Evolutionary conservation across 306 rosid species (phyloP).

Genomic region (Purshia tridentata): DNA sequence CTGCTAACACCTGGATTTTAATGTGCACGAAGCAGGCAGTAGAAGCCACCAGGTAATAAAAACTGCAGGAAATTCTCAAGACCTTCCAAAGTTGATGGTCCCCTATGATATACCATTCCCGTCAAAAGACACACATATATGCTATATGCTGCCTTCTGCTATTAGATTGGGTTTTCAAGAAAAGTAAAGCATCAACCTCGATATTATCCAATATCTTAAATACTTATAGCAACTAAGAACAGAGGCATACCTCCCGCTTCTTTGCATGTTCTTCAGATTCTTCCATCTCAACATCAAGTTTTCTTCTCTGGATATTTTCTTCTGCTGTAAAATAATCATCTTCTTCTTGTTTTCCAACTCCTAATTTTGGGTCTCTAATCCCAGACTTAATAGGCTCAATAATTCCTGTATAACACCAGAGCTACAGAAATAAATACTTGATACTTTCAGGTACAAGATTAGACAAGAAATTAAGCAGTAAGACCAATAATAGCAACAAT

Average conservation of each 20-base stretch:
- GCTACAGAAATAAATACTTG: background rate
- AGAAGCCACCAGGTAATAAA: slow-evolving; percentile 99
- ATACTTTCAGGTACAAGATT: background rate
- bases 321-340: slow-evolving; percentile 96
- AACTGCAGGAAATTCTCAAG: slow-evolving; percentile 99
- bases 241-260: slow-evolving; percentile 87
- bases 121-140: slow-evolving; percentile 87
- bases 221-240: slow-evolving; percentile 30
- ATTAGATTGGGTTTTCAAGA: slow-evolving; percentile 74
- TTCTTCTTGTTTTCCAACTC: slow-evolving; percentile 92
- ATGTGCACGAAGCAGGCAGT: slow-evolving; percentile 99
- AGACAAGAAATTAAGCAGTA: background rate
- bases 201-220: slow-evolving; percentile 40
- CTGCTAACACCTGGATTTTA: slow-evolving; percentile 99
- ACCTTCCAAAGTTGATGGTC: slow-evolving; percentile 96
- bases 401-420: slow-evolving; percentile 53
- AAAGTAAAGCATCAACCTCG: slow-evolving; percentile 82
- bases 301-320: slow-evolving; percentile 85
- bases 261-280: slow-evolving; percentile 80
- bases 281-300: slow-evolving; percentile 84
- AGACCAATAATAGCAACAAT: background rate
- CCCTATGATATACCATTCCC: slow-evolving; percentile 87
- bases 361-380: slow-evolving; percentile 88
- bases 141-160: slow-evolving; percentile 98
- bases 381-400: slow-evolving; percentile 91